Percentiles rank a stretch among this genome's conserved stretches.
Evolutionary conservation across 148 eudicot species (phyloP).

Genomic region (Pharnaceum exiguum): DNA sequence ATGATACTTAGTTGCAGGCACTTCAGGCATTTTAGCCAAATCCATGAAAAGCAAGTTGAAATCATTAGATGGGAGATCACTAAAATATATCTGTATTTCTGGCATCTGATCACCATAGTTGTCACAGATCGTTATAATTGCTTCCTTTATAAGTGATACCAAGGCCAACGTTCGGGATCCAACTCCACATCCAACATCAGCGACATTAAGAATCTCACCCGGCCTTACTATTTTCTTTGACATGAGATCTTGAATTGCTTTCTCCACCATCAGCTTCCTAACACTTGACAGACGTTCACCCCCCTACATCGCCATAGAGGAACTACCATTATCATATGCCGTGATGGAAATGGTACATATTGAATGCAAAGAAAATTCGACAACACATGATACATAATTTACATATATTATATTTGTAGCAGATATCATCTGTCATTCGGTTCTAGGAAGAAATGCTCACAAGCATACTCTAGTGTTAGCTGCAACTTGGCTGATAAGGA

Average conservation of each 20-base stretch:
- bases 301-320: not conserved
- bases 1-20: not conserved
- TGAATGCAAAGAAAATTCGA: no score
- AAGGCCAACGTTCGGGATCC: slow-evolving; percentile 17
- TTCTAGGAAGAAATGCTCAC: no score
- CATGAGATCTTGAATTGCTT: not conserved
- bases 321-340: no score
- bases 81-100: slow-evolving; percentile 17
- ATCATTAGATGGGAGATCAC: slow-evolving; percentile 28
- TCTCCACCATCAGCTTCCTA: slow-evolving; percentile 1
- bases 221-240: not conserved
- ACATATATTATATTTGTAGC: no score
- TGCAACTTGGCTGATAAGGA: no score
- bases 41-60: slow-evolving; percentile 18
- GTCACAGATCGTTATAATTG: not conserved
- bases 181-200: slow-evolving; percentile 25
- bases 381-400: no score
- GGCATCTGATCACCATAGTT: not conserved
- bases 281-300: not conserved
- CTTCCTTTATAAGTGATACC: not conserved
- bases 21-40: not conserved
- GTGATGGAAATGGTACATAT: no score
- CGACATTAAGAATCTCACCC: slow-evolving; percentile 13
- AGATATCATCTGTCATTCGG: no score
- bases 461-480: no score